Evolutionary conservation across 805 yeast species (phyloP).

Genomic region (Priceomyces haplophilus): DNA sequence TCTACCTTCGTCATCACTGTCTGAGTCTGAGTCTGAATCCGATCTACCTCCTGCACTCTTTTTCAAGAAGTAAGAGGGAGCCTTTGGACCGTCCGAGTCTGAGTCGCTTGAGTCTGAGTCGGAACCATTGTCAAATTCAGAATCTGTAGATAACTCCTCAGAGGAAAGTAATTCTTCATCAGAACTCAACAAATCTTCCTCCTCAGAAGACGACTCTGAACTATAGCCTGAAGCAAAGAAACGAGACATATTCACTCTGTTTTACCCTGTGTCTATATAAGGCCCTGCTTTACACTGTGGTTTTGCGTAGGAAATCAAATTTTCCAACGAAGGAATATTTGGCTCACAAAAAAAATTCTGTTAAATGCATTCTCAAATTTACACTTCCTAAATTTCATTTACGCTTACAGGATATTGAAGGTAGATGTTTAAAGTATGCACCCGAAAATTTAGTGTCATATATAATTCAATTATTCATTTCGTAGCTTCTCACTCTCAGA

Average conservation of each 20-base stretch:
- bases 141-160: conserved; percentile 38
- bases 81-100: conserved; percentile 37
- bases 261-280: conserved; percentile 2
- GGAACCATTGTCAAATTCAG: conserved; percentile 49
- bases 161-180: conserved; percentile 54
- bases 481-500: conserved; percentile 54
- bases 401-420: not conserved
- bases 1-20: conserved; percentile 65
- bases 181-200: conserved; percentile 51
- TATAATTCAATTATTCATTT: conserved; percentile 4
- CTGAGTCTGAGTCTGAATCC: conserved; percentile 39
- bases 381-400: not conserved
- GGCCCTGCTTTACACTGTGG: conserved; percentile 2
- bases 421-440: not conserved
- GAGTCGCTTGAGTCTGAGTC: conserved; percentile 34
- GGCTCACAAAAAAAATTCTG: conserved; percentile 15
- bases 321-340: conserved; percentile 20
- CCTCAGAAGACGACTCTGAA: conserved; percentile 53
- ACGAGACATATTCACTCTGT: conserved; percentile 65
- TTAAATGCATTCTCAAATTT: conserved; percentile 5
- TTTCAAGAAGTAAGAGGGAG: conserved; percentile 57
- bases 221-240: conserved; percentile 72
- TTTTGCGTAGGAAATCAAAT: conserved; percentile 13
- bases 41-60: conserved; percentile 44
- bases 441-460: not conserved